Evolutionary conservation across 306 rosid genomes (phyloP).

Genomic region (Prunus salicina): DNA sequence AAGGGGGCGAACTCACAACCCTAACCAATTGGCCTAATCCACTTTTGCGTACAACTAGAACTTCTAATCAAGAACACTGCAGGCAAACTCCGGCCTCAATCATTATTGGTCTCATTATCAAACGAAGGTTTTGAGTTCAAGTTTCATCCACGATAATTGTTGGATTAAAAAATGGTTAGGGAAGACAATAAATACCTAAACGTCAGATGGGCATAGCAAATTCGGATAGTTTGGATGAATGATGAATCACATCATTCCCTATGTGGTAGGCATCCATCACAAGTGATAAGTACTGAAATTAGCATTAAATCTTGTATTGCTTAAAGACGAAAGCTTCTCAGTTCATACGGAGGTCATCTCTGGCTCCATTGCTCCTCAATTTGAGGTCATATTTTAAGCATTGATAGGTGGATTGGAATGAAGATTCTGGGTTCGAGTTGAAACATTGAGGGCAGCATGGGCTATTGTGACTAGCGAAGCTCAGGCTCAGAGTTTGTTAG

Average conservation of each 20-base stretch:
- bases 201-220: too few species aligned
- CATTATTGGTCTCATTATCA: too few species aligned
- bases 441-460: not conserved
- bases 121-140: too few species aligned
- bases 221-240: not conserved
- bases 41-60: too few species aligned
- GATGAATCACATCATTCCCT: not conserved
- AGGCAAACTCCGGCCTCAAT: too few species aligned
- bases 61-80: too few species aligned
- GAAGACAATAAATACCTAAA: not conserved
- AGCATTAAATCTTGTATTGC: not conserved
- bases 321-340: not conserved
- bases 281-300: not conserved
- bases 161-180: not conserved
- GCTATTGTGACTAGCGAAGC: too few species aligned
- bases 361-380: not conserved
- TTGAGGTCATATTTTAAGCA: not conserved
- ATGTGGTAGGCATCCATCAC: not conserved
- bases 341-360: not conserved
- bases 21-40: rapidly evolving
- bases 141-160: too few species aligned
- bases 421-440: not conserved
- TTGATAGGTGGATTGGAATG: not conserved
- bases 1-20: too few species aligned
- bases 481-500: too few species aligned